phyloP scores from a whole-genome alignment of 2,329 filamentous ascomycete genomes.

The Lasiodiplodia hormozganensis region DNA sequence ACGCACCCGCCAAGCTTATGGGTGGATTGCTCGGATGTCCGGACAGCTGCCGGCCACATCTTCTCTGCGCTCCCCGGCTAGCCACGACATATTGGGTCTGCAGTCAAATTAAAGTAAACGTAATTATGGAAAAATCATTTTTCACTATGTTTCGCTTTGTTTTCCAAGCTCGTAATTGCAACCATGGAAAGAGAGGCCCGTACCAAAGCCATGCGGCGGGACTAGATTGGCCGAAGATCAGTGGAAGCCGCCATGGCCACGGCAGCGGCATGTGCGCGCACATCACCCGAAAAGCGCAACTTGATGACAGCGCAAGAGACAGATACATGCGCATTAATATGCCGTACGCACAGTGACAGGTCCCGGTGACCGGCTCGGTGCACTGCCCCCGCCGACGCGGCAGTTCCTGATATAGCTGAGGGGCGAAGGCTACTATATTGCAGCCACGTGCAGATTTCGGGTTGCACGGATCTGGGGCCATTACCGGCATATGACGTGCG shows the following conservation, averaged over 20 bases:
- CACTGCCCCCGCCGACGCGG: background rate
- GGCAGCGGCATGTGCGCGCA: background rate
- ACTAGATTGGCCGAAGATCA: no score
- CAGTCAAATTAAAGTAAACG: background rate
- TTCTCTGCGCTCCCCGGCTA: background rate
- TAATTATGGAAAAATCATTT: background rate
- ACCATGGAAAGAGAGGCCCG: no score
- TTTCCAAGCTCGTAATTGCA: no score
- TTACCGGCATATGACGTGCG: background rate
- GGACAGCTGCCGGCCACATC: background rate
- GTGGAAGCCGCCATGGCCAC: no score
- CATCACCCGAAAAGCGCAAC: background rate
- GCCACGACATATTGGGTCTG: no score
- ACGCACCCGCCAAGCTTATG: background rate
- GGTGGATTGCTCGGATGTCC: background rate
- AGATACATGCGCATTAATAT: background rate
- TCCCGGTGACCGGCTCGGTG: background rate
- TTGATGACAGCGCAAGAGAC: background rate
- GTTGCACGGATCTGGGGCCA: slow-evolving; percentile 12
- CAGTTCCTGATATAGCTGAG: no score
- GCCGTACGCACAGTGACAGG: background rate
- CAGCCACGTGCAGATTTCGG: slow-evolving; percentile 14
- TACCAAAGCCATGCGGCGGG: no score
- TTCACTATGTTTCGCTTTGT: background rate
- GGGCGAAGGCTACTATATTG: background rate